Evolutionary conservation across 176 grass and related monocot genomes (phyloP), one percentile per base, ranked within the genome.

Genomic region (Poa annua): DNA sequence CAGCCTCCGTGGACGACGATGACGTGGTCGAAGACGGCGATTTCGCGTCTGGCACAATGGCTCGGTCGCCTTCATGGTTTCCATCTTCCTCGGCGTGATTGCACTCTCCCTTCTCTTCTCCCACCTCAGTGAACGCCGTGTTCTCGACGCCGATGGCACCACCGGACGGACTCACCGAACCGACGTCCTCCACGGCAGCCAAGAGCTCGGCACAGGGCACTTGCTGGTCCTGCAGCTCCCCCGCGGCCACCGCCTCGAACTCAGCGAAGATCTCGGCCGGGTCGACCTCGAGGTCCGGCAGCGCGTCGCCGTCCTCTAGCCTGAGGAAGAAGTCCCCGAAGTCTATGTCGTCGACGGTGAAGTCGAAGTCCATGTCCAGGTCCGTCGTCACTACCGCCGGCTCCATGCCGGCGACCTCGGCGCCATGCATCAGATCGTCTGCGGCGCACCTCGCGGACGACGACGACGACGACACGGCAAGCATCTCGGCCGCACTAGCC

Each of bases 211-310:
- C 64, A 3, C 8, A 80, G 4, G 59, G 86, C 50, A 89, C 86
- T 47, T 87, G 70, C 56, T 81, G 83, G 64, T 93, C 82, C 81
- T 4, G 48, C 25, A 57, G 11, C 6, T n/a, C 68, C 7, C 61
- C 61, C 29, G 21, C 38, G 21, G 33, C 60, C 12, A 71, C 56
- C 5, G 55, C 79, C 53, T 88, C 76, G 7, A 93, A 85, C 6
- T 83, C 92, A 0, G 85, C 88, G 36, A 95, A 91, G 77, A 93
- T 91, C 41, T 98, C 96, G 5, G 76, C 80, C 0, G 90, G 85
- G 80, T 98, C 90, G 54, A 95, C 85, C 91, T 91, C 96, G 6
- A 98, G 90, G 83, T 88, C 89, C 50, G 96, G 96, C 41, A 98
- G 83, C 33, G 74, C 71, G 8, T 95, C 89, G 1, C 88, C 86